Evolutionary conservation across 805 yeast genomes (phyloP), one percentile per base, ranked within the genome.

Genomic region (Henningerozyma blattae): DNA sequence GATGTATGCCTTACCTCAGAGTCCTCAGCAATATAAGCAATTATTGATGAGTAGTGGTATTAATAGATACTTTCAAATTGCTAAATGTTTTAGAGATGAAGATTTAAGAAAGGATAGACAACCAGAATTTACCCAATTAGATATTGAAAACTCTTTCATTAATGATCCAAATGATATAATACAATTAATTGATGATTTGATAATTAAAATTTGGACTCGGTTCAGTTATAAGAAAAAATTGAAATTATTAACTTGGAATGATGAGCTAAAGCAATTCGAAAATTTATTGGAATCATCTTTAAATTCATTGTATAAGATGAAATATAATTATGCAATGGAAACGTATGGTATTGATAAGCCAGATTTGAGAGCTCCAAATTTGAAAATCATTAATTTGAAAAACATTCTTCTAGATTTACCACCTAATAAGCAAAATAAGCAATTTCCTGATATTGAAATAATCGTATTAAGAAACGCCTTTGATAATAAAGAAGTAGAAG

Each of bases 101-200:
- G 97, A 91, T 58, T 66, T 91, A 37, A 68, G 99, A 38, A 77
- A 84, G 1, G 98, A 91, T 55, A 71, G 98, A 56, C 98, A 91
- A 58, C 97, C 97, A 0, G 98, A 91, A 54, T 91, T 91, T 54
- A 91, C 98, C 1, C 99, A 91, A 58, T 61, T 91, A n/a, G 99
- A 91, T 64, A 46, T 91, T 58, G 99, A 91, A 56, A 79, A 91
- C 89, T 72, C 87, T 15, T 91, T 78, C 61, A 77, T 87, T 3
- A 65, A 66, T 41, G 72, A 73, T 22, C n/a, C n/a, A n/a, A 59
- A 64, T 13, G 83, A 82, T 43, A 93, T 91, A 5, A 75, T 72
- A 53, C 36, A 51, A 0, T 76, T 74, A 0, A 75, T 89, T 2
- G 81, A 79, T 46, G 59, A 61, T 12, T 51, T 81, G 0, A 68